These are phyloP conservation scores for Termitomyces sp. DNA, from an alignment of 768 basidiomycete genomes.

Conservation along the genomic window DNA sequence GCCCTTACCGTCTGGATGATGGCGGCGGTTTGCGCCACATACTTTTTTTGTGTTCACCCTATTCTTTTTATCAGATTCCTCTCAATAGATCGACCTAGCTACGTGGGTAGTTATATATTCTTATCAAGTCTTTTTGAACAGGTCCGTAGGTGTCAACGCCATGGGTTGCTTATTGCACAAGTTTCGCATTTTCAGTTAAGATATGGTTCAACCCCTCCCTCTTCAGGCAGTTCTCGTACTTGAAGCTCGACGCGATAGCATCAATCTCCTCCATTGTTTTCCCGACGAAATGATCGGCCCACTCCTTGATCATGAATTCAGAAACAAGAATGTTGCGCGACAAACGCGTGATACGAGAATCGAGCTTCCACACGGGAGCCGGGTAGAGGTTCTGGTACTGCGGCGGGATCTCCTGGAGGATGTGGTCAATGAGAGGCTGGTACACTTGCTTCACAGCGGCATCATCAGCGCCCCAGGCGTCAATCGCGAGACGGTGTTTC, in stretches of 20 bases:
- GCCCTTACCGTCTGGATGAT: neutral
- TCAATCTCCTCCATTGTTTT: slow-evolving; percentile 60
- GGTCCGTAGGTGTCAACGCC: neutral
- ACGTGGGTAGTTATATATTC: neutral
- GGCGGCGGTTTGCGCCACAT: neutral
- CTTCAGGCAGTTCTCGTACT: slow-evolving; percentile 62
- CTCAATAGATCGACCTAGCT: neutral
- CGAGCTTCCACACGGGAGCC: slow-evolving; percentile 56
- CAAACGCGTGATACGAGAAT: slow-evolving; percentile 48
- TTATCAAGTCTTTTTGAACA: neutral
- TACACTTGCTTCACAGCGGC: slow-evolving; percentile 50
- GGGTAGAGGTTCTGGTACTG: slow-evolving; percentile 56
- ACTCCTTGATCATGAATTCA: slow-evolving; percentile 68
- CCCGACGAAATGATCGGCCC: slow-evolving; percentile 64
- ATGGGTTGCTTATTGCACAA: slow-evolving; percentile 11
- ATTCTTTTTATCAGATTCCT: neutral
- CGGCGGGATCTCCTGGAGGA: slow-evolving; percentile 48
- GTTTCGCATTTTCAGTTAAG: slow-evolving; percentile 35
- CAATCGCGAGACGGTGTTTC: slow-evolving; percentile 72
- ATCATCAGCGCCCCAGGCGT: slow-evolving; percentile 75
- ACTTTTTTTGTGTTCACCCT: neutral
- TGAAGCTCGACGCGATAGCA: slow-evolving; percentile 69
- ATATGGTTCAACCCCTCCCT: slow-evolving; percentile 60
- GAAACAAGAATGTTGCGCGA: slow-evolving; percentile 63
- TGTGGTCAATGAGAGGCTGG: slow-evolving; percentile 57